Base-by-base conservation (phyloP, 2,329 filamentous ascomycete species). In the Monilinia vaccinii-corymbosi region DNA sequence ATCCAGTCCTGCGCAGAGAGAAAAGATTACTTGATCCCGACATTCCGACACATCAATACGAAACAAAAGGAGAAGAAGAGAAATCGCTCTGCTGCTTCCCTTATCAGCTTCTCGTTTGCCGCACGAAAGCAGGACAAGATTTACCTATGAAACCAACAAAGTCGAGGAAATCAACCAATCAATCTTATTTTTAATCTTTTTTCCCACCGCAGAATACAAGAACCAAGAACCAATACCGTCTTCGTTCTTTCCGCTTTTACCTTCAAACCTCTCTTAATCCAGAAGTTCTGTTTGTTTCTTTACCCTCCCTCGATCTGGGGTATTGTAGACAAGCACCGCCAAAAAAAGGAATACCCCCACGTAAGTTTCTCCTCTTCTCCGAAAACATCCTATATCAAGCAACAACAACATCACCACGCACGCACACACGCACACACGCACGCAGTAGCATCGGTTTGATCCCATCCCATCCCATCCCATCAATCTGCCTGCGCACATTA, bases 21-120 rank as follows among this genome's bases (percentile, higher is more conserved):
- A 36, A 14, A 14, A 14, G 34, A 36, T 36, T 36, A 36, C 13
- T 14, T 36, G 2, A 36, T 36, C 34, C 34, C 34, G 14, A 16
- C 34, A 36, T 36, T 36, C 34, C 13, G 25, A 3, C 25, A 28
- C n/a, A 6, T 28, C 11, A 36, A 36, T 36, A 36, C 34, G 21
- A 28, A 23, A 38, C 18, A 28, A 38, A 8, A 38, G 1, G 32
- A 16, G 38, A 5, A 59, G 40, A 55, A 51, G 58, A 32, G 56
- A 32, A 52, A 28, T 61, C 62, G 2, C 9, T 36, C 34, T 36
- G 34, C 61, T 13, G 25, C 9, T 59, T 66, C 46, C 63, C 60
- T 53, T 47, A 28, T 36, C 55, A 14, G 14, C 3, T 4, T 13
- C 68, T 70, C 64, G 68, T 70, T 69, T 67, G 70, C 68, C 65